Evolutionary conservation across 2,329 filamentous ascomycete genomes (phyloP).

Genomic region (Alternaria alternata): DNA sequence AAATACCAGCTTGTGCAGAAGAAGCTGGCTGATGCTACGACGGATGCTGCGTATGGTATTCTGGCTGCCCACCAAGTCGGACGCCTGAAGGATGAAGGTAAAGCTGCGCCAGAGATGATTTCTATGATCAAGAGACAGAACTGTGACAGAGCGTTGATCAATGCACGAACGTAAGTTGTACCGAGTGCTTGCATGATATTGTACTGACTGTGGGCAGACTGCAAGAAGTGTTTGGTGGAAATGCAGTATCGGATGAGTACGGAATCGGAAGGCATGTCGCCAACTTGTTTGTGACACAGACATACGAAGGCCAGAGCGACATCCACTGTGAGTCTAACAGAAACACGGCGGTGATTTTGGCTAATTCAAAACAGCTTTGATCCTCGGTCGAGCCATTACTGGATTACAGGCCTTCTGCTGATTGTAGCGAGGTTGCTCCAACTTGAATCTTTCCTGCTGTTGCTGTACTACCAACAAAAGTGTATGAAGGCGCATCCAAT

Average conservation of each 20-base stretch:
- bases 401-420: conserved; percentile 82
- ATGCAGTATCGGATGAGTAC: conserved; percentile 98
- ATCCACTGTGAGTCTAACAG: conserved; percentile 78
- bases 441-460: neutral
- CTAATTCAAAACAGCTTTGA: conserved; percentile 55
- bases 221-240: conserved; percentile 96
- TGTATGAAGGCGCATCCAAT: conserved; percentile 1
- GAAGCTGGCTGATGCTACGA: conserved; percentile 92
- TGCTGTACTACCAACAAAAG: conserved; percentile 17
- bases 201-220: conserved; percentile 59
- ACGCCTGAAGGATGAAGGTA: conserved; percentile 89
- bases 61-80: conserved; percentile 90
- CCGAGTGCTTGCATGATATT: neutral
- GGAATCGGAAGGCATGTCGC: conserved; percentile 93
- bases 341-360: conserved; percentile 6
- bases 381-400: conserved; percentile 61
- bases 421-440: conserved; percentile 15
- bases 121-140: conserved; percentile 97
- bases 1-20: conserved; percentile 98
- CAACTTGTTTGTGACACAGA: conserved; percentile 96
- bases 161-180: conserved; percentile 69
- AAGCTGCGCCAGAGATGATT: conserved; percentile 93
- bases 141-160: conserved; percentile 85
- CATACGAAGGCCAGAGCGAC: conserved; percentile 97
- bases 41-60: conserved; percentile 91